Conservation (phyloP, 2,329 filamentous ascomycete species). For the Pleurostoma richardsiae region DNA sequence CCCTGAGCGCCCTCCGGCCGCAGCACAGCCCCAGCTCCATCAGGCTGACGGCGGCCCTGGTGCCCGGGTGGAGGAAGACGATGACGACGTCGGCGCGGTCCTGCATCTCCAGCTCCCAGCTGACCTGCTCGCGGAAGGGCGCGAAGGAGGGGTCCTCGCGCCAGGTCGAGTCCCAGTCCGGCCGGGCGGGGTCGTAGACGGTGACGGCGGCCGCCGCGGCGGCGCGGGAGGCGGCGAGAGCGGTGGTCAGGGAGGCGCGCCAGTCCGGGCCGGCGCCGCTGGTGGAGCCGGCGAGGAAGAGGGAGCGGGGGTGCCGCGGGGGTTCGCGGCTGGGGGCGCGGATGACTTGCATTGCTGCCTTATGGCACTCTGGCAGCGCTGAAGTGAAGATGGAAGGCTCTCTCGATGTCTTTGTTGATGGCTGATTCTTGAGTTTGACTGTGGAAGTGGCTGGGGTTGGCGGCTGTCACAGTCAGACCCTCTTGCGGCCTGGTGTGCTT, state of each 20-base stretch:
- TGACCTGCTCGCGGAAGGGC: slow-evolving; percentile 47
- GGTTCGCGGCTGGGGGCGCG: slow-evolving; percentile 1
- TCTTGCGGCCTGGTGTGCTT: too few species aligned
- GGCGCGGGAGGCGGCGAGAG: slow-evolving; percentile 25
- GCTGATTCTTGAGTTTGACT: too few species aligned
- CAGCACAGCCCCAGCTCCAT: slow-evolving; percentile 51
- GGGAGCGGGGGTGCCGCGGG: slow-evolving; percentile 14
- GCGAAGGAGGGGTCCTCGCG: slow-evolving; percentile 39
- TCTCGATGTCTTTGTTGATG: too few species aligned
- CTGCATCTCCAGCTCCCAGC: slow-evolving; percentile 58
- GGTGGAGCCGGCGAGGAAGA: slow-evolving; percentile 59
- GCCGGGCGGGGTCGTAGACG: slow-evolving; percentile 51
- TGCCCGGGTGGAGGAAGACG: slow-evolving; percentile 49
- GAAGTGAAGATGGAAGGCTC: too few species aligned
- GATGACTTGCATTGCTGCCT: slow-evolving; percentile 4
- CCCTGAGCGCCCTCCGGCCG: slow-evolving; percentile 28
- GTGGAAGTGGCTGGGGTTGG: too few species aligned
- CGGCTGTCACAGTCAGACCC: too few species aligned
- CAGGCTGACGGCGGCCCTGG: slow-evolving; percentile 51
- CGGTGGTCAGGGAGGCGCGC: slow-evolving; percentile 37
- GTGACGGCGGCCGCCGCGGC: slow-evolving; percentile 34
- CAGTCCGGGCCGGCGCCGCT: slow-evolving; percentile 39
- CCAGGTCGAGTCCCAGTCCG: slow-evolving; percentile 52
- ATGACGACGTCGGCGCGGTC: slow-evolving; percentile 47
- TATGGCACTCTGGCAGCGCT: too few species aligned